Evolutionary conservation across 2,329 filamentous ascomycete genomes (phyloP).

Genomic region (Colletotrichum sp.): DNA sequence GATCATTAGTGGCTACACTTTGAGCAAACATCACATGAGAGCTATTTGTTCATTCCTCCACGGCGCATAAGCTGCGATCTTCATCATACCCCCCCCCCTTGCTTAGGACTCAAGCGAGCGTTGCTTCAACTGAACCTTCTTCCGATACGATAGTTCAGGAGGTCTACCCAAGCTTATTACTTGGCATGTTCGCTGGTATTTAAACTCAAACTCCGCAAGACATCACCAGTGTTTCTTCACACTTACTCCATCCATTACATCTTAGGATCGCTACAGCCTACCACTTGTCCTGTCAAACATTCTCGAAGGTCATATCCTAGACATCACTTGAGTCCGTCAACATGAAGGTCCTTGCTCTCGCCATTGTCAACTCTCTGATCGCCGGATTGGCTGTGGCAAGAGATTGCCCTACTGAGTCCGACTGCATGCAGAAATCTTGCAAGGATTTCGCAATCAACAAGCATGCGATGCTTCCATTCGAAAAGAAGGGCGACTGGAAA

Average conservation of each 20-base stretch:
- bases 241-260: not conserved
- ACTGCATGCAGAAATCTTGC: not conserved
- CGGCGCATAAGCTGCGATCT: not conserved
- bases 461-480: not conserved
- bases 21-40: not conserved
- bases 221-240: not conserved
- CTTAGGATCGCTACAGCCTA: not conserved
- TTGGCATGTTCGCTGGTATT: not conserved
- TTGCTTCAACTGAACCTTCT: not conserved
- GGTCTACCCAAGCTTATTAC: not conserved
- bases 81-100: not conserved
- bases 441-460: not conserved
- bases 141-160: accelerated
- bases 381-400: not conserved
- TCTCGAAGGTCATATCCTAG: not conserved
- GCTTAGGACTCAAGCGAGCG: not conserved
- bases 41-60: not conserved
- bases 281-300: not conserved
- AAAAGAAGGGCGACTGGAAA: too few species aligned
- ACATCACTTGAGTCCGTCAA: not conserved
- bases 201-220: not conserved
- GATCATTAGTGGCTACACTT: accelerated
- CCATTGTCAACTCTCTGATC: not conserved
- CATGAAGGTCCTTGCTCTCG: not conserved
- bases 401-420: not conserved